phyloP scores from a whole-genome alignment of 148 eudicot genomes.

The Selenicereus undatus region DNA sequence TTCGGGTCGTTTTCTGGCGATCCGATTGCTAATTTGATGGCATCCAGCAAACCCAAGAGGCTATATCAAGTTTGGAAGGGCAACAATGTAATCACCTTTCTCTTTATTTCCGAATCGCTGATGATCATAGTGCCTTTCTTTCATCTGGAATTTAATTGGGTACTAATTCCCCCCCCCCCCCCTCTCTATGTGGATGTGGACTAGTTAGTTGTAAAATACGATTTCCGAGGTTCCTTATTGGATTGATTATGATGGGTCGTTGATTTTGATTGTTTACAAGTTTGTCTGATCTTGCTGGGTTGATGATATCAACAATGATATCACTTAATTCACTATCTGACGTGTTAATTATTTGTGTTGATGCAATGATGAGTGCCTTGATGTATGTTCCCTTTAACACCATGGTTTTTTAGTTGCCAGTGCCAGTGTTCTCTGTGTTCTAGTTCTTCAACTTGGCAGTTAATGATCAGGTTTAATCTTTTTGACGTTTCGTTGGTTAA shows the following conservation, averaged over 20 bases:
- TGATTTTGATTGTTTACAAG: constrained; percentile 1
- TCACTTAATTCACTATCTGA: not conserved
- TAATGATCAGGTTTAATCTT: constrained; percentile 11
- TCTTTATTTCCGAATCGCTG: not conserved
- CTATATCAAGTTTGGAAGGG: constrained; percentile 83
- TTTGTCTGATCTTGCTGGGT: not conserved
- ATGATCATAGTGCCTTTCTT: constrained; percentile 13
- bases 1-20: constrained; percentile 13
- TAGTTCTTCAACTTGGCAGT: not conserved
- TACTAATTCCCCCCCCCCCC: not conserved
- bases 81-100: constrained; percentile 50
- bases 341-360: not conserved
- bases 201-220: not conserved
- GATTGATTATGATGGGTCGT: not conserved
- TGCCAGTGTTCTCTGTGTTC: not conserved
- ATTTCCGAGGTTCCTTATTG: not conserved
- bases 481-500: not conserved
- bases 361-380: not conserved
- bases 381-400: not conserved
- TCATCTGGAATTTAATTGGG: constrained; percentile 19
- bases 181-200: not conserved
- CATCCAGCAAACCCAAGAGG: constrained; percentile 37
- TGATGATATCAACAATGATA: too few species aligned
- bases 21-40: constrained; percentile 31
- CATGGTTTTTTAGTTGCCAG: not conserved